Percentiles rank a stretch among this genome's conserved stretches.
These are phyloP conservation scores for Grosmannia huntii DNA, from an alignment of 2,329 filamentous ascomycete species.

Conservation along the genomic window DNA sequence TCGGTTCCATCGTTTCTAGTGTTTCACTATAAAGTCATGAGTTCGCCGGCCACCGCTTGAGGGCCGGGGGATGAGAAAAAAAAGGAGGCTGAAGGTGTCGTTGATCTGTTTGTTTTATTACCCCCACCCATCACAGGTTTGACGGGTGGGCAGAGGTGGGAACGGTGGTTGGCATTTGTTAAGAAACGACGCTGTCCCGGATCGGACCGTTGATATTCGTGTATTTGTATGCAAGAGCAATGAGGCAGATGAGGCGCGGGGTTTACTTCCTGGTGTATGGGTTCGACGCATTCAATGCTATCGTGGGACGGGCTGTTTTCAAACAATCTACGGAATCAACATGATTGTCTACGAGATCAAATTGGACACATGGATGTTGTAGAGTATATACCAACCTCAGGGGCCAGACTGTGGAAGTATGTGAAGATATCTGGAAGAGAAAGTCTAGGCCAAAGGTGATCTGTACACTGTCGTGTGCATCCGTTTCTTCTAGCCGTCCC, in stretches of 20 bases:
- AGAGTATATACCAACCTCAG: too few relatives aligned
- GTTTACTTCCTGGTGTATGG: background rate
- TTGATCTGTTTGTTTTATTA: background rate
- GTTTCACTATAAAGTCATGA: too few relatives aligned
- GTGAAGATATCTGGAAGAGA: too few relatives aligned
- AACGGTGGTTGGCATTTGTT: background rate
- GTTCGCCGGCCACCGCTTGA: too few relatives aligned
- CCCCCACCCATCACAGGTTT: background rate
- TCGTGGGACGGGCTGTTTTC: background rate
- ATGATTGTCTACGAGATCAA: background rate
- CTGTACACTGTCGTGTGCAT: too few relatives aligned
- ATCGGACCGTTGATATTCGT: background rate
- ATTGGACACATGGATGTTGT: too few relatives aligned
- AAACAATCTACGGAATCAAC: background rate
- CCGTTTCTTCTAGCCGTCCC: background rate
- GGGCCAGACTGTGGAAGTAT: background rate
- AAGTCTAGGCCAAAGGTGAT: too few relatives aligned
- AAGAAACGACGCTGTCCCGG: background rate
- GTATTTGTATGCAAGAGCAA: background rate
- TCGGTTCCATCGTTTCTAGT: background rate
- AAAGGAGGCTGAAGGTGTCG: background rate
- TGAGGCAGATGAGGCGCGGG: background rate
- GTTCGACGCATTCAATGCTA: background rate
- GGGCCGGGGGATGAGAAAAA: background rate
- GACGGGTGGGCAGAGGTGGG: background rate